Conservation (phyloP, 106 monocot species). For the Platanthera guangdongensis region DNA sequence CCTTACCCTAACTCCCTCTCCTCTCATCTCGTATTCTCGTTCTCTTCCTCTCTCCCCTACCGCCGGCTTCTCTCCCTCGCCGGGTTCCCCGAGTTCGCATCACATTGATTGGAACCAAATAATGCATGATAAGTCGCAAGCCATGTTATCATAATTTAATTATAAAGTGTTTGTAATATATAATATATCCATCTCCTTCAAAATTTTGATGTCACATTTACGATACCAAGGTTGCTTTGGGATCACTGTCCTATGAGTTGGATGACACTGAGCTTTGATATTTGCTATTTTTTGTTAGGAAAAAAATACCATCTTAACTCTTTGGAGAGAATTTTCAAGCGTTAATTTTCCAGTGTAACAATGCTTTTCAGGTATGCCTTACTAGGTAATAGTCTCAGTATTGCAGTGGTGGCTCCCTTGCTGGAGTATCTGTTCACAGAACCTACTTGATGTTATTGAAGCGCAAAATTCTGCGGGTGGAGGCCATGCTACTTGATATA, state of each 20-base stretch:
- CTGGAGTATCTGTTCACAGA: slow-evolving; percentile 59
- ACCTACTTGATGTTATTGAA: slow-evolving; percentile 5
- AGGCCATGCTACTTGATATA: background rate
- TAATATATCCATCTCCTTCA: background rate
- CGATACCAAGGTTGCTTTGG: background rate
- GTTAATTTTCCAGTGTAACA: background rate
- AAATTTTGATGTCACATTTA: background rate
- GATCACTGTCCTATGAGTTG: background rate
- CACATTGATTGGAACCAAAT: no score
- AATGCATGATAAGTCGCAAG: no score
- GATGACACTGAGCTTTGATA: background rate
- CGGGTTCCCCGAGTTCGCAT: no score
- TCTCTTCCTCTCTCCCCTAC: no score
- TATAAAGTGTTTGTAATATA: background rate
- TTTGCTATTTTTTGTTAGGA: background rate
- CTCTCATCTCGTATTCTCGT: no score
- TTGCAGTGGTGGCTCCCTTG: slow-evolving; percentile 78
- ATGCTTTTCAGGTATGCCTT: slow-evolving; percentile 68
- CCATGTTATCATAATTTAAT: no score
- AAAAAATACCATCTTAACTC: background rate
- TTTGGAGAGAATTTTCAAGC: background rate
- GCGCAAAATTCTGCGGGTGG: background rate
- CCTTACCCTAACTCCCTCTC: no score
- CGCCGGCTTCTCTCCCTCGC: no score
- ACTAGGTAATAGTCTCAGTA: slow-evolving; percentile 82